Percentiles rank a stretch among this genome's conserved stretches.
These are phyloP conservation scores for Suillus paluster DNA, from an alignment of 768 basidiomycete genomes.

Conservation along the genomic window DNA sequence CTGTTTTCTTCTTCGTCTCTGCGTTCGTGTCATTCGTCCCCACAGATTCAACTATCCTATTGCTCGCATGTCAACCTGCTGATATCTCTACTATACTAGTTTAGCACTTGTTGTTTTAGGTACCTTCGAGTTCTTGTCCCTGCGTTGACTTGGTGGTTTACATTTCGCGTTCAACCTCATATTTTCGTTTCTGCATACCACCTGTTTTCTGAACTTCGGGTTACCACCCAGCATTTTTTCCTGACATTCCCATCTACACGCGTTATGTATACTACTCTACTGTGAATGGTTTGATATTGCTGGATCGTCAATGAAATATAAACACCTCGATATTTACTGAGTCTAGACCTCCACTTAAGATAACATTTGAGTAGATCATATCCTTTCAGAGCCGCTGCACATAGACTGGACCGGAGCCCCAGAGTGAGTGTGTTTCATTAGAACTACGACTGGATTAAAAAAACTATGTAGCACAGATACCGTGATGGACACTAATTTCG, in stretches of 20 bases:
- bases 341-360: not conserved
- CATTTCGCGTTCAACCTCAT: constrained; percentile 15
- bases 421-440: constrained; percentile 2
- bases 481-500: constrained; percentile 39
- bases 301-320: constrained; percentile 19
- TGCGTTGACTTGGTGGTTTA: constrained; percentile 10
- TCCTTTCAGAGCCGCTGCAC: not conserved
- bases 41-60: constrained; percentile 30
- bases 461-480: not conserved
- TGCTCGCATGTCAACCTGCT: constrained; percentile 33
- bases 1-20: constrained; percentile 17
- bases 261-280: constrained; percentile 18
- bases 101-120: constrained; percentile 23
- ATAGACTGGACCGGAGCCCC: not conserved
- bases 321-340: not conserved
- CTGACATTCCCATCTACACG: constrained; percentile 11
- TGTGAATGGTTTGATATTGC: constrained; percentile 15
- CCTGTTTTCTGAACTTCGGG: constrained; percentile 15
- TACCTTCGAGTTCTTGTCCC: constrained; percentile 11
- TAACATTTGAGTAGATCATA: not conserved
- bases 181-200: constrained; percentile 17
- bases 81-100: constrained; percentile 39
- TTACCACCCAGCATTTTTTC: constrained; percentile 12
- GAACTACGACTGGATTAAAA: not conserved
- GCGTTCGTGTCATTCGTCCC: constrained; percentile 24